phyloP scores from a whole-genome alignment of 1,284 basidiomycete species.

The Jaminaea rosea region DNA sequence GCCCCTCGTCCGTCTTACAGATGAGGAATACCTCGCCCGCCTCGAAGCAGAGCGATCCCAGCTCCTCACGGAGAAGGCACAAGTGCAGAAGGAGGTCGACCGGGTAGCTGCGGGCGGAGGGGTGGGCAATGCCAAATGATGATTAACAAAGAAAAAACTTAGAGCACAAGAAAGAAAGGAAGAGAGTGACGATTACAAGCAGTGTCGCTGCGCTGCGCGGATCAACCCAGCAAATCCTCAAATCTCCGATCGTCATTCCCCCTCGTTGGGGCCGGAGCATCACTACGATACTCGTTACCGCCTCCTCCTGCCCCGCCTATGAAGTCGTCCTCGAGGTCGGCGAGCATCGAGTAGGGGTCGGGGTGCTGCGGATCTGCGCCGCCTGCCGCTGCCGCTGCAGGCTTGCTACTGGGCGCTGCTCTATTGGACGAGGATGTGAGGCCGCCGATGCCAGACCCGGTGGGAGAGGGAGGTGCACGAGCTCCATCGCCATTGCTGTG shows the following conservation, averaged over 20 bases:
- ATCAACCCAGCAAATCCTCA: conserved; percentile 9
- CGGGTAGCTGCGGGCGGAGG: no score
- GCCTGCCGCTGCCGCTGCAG: neutral
- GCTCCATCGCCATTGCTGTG: conserved; percentile 3
- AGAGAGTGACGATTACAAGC: no score
- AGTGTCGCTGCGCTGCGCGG: no score
- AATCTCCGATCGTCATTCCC: neutral
- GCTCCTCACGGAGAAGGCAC: no score
- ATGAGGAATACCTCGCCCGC: no score
- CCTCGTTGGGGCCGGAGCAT: conserved; percentile 5
- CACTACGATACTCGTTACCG: conserved; percentile 4
- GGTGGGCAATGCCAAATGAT: no score
- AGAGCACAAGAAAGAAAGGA: no score
- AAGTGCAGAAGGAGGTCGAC: no score
- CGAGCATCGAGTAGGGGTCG: conserved; percentile 19
- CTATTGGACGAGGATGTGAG: neutral
- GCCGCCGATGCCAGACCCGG: neutral
- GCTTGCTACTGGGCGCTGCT: neutral
- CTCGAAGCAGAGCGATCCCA: no score
- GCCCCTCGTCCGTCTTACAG: no score
- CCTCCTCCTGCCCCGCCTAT: conserved; percentile 2
- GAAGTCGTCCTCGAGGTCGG: conserved; percentile 8
- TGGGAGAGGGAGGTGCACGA: neutral
- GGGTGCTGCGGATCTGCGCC: neutral
- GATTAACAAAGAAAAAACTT: no score